Percentiles rank a stretch among this genome's conserved stretches.
phyloP scores from a whole-genome alignment of 352 stramenopile genomes.

The Globisporangium perplexum region DNA sequence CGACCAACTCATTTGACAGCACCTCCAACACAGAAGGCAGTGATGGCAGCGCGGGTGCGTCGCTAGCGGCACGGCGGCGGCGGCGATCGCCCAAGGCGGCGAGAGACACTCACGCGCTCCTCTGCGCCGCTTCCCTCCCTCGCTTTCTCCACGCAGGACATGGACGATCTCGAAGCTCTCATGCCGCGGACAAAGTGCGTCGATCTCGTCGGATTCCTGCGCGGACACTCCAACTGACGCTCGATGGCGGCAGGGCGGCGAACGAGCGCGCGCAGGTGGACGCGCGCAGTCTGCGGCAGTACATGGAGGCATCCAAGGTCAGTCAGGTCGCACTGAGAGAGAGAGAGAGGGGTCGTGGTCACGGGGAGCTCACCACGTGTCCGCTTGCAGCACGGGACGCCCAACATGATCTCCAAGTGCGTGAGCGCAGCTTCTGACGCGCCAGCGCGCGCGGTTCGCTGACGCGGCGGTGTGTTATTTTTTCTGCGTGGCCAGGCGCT shows the following conservation, averaged over 20 bases:
- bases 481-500: constrained; percentile 24
- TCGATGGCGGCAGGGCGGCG: constrained; percentile 16
- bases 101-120: neutral
- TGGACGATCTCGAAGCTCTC: constrained; percentile 56
- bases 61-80: too few species aligned
- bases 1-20: too few species aligned
- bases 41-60: neutral
- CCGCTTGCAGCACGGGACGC: neutral
- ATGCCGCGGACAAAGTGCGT: constrained; percentile 71
- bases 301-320: constrained; percentile 47
- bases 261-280: constrained; percentile 45
- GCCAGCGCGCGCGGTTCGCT: too few species aligned
- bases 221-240: neutral
- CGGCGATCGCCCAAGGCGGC: too few species aligned
- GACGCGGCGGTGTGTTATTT: constrained; percentile 2
- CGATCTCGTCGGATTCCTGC: neutral
- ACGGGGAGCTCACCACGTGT: neutral
- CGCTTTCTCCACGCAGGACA: constrained; percentile 3
- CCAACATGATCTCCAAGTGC: constrained; percentile 14
- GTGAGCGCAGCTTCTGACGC: constrained; percentile 7
- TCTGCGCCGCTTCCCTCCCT: neutral
- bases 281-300: constrained; percentile 44
- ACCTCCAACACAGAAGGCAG: neutral
- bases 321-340: neutral
- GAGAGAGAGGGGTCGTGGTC: neutral